Evolutionary conservation across 108 stramenopile species (phyloP).

Genomic region (Pelagomonas calceolata): DNA sequence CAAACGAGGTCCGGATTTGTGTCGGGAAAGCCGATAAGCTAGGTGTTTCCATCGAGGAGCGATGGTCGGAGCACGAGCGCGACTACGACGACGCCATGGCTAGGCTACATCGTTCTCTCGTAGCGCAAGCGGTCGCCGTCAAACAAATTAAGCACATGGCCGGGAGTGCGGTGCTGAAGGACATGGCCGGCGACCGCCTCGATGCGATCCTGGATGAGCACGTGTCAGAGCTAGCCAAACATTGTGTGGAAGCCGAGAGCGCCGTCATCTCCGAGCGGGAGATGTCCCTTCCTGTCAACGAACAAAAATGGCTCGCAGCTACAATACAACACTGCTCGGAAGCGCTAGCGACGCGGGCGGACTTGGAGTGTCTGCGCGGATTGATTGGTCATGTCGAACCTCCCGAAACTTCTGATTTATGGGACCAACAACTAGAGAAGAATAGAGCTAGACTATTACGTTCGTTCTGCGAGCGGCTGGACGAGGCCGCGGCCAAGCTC

Average conservation of each 20-base stretch:
- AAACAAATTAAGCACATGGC: no score
- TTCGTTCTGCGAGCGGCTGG: neutral
- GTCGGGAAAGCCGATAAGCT: no score
- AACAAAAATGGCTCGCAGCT: slow-evolving; percentile 3
- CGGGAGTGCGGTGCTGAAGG: neutral
- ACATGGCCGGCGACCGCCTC: slow-evolving; percentile 3
- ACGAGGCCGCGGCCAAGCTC: neutral
- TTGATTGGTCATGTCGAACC: slow-evolving; percentile 1
- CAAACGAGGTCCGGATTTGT: no score
- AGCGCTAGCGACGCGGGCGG: slow-evolving; percentile 6
- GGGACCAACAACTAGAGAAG: slow-evolving; percentile 4
- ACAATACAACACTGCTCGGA: slow-evolving; percentile 3
- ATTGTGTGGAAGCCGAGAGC: slow-evolving; percentile 2
- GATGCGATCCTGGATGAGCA: slow-evolving; percentile 3
- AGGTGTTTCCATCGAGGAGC: no score
- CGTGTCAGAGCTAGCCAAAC: neutral
- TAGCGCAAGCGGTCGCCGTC: no score
- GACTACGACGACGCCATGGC: no score
- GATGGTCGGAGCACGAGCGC: no score
- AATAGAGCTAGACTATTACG: neutral
- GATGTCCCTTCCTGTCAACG: neutral
- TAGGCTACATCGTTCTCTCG: no score
- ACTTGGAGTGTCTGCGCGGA: slow-evolving; percentile 8
- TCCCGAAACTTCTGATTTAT: neutral
- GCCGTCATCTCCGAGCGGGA: neutral